Base-by-base conservation (phyloP, 192 early-diverging fungal genomes). In the Entomortierella beljakovae region DNA sequence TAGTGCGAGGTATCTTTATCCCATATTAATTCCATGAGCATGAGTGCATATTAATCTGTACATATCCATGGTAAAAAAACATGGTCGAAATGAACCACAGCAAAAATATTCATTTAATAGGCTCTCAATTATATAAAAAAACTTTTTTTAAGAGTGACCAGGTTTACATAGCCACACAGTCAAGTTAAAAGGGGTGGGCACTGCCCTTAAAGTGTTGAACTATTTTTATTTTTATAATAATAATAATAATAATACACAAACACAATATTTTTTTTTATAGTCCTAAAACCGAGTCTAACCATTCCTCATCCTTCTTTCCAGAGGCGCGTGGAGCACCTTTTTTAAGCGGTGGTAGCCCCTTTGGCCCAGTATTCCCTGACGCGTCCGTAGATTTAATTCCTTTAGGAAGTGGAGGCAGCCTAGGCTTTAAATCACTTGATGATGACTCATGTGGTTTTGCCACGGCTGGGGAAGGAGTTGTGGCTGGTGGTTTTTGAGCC, bases 211-310 rank as follows among this genome's bases (percentile, higher is more conserved):
- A 40, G 7, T 6, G 37, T 40, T 40, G 6, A 40, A 33, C 34
- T 64, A 23, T 33, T 40, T 64, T 11, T 40, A 40, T 31, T 34
- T 33, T 57, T 29, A 6, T 5, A 0, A 57, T 52, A 16, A 46
- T 22, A 23, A 6, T 28, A 29, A 8, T 53, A n/a, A n/a, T n/a
- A n/a, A n/a, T n/a, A n/a, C n/a, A n/a, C n/a, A n/a, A n/a, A n/a
- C n/a, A n/a, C n/a, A n/a, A n/a, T n/a, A n/a, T n/a, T n/a, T n/a
- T 29, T 32, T 3, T 32, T 38, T 62, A 77, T 15, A 69, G 57
- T 28, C 75, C 75, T 28, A 79, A 62, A 3, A 79, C 75, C 34
- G 75, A 79, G 25, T 79, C 75, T 22, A 79, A 38, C 75, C 75
- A 79, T 18, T 64, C 75, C 31, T 69, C 66, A 26, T 79, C 65